phyloP scores from a whole-genome alignment of 495 filamentous ascomycete species.

The Xylaria castorea region DNA sequence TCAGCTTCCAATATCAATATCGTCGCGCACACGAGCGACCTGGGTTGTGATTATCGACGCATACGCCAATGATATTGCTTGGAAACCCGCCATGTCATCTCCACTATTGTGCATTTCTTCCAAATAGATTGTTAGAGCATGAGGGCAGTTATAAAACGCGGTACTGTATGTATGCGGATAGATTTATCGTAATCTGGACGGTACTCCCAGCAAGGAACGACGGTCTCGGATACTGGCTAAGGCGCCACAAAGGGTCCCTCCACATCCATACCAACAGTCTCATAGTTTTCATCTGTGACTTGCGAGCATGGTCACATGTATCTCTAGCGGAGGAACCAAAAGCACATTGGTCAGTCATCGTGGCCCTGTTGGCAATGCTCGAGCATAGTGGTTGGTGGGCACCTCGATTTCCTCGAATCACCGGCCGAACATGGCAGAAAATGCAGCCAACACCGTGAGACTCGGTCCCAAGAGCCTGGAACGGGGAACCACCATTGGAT shows the following conservation, averaged over 20 bases:
- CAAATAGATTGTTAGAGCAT: not conserved
- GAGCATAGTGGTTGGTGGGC: not conserved
- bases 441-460: not conserved
- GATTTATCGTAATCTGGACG: not conserved
- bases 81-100: not conserved
- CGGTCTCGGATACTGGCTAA: not conserved
- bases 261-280: not conserved
- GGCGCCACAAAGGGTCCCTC: not conserved
- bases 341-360: not conserved
- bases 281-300: not conserved
- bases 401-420: not conserved
- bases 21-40: not conserved
- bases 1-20: not conserved
- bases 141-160: not conserved
- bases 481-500: not conserved
- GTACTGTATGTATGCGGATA: not conserved
- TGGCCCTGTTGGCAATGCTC: not conserved
- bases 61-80: not conserved
- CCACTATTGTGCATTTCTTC: not conserved
- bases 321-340: not conserved
- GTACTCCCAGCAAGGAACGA: not conserved
- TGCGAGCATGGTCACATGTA: not conserved
- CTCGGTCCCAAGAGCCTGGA: constrained; percentile 12
- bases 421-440: not conserved
- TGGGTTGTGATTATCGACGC: not conserved